A percentile compares a stretch with the other conserved stretches of the same genome.
Evolutionary conservation across 2,329 filamentous ascomycete species (phyloP).

Genomic region (Massarina eburnea): DNA sequence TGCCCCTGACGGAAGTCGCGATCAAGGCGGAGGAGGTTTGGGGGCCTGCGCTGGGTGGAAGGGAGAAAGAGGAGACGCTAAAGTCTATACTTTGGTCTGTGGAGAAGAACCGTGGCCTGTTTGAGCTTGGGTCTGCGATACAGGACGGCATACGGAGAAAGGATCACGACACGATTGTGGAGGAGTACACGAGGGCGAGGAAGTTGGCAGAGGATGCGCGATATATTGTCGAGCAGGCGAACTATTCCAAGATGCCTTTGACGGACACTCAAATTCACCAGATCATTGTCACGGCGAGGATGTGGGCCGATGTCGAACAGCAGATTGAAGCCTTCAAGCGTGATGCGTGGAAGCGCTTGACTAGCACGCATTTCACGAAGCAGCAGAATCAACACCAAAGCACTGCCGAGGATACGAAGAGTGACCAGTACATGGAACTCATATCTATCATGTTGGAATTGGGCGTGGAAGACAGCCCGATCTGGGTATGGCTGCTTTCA

Average conservation of each 20-base stretch:
- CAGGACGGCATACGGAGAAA: slow-evolving; percentile 85
- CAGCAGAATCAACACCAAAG: slow-evolving; percentile 39
- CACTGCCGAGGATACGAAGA: slow-evolving; percentile 52
- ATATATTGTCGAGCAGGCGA: slow-evolving; percentile 60
- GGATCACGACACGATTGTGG: slow-evolving; percentile 84
- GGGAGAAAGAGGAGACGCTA: slow-evolving; percentile 85
- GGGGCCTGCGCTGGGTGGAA: slow-evolving; percentile 88
- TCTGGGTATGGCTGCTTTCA: slow-evolving; percentile 93
- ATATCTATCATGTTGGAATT: slow-evolving; percentile 89
- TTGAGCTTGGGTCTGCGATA: slow-evolving; percentile 77
- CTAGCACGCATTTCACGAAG: slow-evolving; percentile 62
- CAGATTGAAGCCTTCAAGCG: slow-evolving; percentile 87
- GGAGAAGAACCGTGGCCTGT: slow-evolving; percentile 76
- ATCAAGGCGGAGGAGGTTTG: slow-evolving; percentile 97
- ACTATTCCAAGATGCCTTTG: slow-evolving; percentile 56
- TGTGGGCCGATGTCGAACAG: slow-evolving; percentile 92
- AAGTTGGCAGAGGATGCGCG: slow-evolving; percentile 78
- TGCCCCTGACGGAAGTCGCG: slow-evolving; percentile 82
- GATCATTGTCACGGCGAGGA: slow-evolving; percentile 82
- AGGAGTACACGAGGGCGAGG: slow-evolving; percentile 83
- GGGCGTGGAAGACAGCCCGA: slow-evolving; percentile 92
- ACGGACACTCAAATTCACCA: slow-evolving; percentile 81
- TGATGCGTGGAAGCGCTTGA: slow-evolving; percentile 82
- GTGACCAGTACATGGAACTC: slow-evolving; percentile 87
- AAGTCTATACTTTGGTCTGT: slow-evolving; percentile 76